phyloP scores from a whole-genome alignment of 2,329 filamentous ascomycete species.

The Ophiostoma fasciatum region DNA sequence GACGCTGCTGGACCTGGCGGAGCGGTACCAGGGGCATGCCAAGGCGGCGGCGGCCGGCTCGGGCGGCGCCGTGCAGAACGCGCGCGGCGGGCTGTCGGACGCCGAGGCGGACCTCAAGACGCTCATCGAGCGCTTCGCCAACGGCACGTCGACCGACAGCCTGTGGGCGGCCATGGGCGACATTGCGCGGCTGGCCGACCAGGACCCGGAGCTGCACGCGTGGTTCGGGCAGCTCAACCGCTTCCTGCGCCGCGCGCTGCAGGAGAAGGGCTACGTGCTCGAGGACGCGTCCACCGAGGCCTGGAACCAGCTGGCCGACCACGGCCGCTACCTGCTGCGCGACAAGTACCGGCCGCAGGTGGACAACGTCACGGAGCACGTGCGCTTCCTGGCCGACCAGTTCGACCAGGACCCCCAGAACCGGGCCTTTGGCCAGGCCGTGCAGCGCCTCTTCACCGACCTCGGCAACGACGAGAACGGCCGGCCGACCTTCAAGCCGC shows the following conservation, averaged over 20 bases:
- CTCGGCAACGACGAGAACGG: conserved; percentile 79
- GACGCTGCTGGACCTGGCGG: conserved; percentile 69
- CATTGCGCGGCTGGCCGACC: conserved; percentile 77
- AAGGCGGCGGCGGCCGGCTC: conserved; percentile 49
- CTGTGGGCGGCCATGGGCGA: conserved; percentile 71
- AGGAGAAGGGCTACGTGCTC: conserved; percentile 84
- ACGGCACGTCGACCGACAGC: conserved; percentile 78
- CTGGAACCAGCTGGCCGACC: conserved; percentile 75
- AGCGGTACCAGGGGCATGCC: conserved; percentile 68
- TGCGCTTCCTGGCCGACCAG: conserved; percentile 78
- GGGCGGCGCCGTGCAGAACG: conserved; percentile 55
- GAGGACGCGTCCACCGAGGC: conserved; percentile 64
- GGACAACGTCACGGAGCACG: conserved; percentile 72
- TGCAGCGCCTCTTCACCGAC: conserved; percentile 74
- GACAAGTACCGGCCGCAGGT: conserved; percentile 79
- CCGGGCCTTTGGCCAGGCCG: conserved; percentile 56
- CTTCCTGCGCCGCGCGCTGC: conserved; percentile 69
- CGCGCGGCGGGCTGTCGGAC: conserved; percentile 49
- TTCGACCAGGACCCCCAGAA: conserved; percentile 85
- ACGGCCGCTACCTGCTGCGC: conserved; percentile 73
- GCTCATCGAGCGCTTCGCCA: conserved; percentile 88
- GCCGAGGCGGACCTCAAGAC: conserved; percentile 74
- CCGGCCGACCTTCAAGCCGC: conserved; percentile 80
- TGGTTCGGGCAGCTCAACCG: conserved; percentile 74
- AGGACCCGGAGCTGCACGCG: conserved; percentile 67